Evolutionary conservation across 805 yeast species (phyloP), one percentile per base, ranked within the genome.

Genomic region (Starmerella apis): DNA sequence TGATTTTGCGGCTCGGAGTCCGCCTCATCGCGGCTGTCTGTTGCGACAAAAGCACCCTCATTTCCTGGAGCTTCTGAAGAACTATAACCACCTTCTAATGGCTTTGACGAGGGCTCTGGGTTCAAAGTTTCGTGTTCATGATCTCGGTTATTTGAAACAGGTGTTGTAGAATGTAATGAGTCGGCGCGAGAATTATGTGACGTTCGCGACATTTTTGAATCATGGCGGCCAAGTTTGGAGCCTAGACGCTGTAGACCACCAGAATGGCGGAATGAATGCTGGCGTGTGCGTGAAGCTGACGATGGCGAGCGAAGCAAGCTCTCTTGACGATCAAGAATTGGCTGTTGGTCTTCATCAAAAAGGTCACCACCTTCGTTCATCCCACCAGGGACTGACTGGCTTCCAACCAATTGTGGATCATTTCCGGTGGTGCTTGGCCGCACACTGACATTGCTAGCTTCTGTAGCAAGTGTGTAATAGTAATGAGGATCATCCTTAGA

Each of bases 401-500:
- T 48, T 1, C 47, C 27, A 5, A 46, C 44, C n/a, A 47, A 16
- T 20, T 30, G 44, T 3, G 82, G 90, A 56, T 81, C 83, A 32
- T 78, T 68, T 3, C 92, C 90, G 1, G 86, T 80, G 3, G 78
- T 65, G 0, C 85, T 77, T 2, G 92, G 86, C 57, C 74, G 77
- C 33, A 84, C 80, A 48, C 71, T 71, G 54, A 85, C 66, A 49
- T 53, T 49, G 24, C 56, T 48, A n/a, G 48, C 58, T 33, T 54
- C 58, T 24, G 46, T 43, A 3, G 47, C 56, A 1, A 54, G 44
- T 3, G 58, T 75, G 65, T 86, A 86, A 65, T 83, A 86, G 66
- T 73, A 83, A 50, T 81, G 78, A 2, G 90, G 92, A 63, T 84
- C 83, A 47, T 73, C 74, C n/a, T 76, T 78, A 55, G 78, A 74